phyloP scores from a whole-genome alignment of 495 filamentous ascomycete species.

The Podospora sp. region DNA sequence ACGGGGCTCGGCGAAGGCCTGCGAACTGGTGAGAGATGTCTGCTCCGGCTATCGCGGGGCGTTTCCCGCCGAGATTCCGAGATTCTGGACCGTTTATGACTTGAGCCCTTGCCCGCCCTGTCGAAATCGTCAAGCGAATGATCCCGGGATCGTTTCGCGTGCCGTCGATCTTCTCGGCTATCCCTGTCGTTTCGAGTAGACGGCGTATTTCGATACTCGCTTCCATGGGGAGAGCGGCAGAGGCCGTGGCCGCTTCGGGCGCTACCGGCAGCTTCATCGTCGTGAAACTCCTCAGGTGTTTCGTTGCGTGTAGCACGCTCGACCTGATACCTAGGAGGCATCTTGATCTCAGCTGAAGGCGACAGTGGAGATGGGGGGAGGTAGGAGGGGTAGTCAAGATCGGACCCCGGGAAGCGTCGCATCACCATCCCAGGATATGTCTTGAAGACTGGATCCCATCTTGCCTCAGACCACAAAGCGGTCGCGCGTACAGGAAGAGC shows the following conservation, averaged over 20 bases:
- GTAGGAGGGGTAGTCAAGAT: conserved; percentile 32
- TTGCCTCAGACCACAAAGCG: conserved; percentile 44
- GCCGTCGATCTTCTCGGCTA: background rate
- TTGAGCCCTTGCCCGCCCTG: conserved; percentile 13
- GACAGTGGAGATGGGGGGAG: conserved; percentile 28
- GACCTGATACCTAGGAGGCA: conserved; percentile 31
- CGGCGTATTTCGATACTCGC: background rate
- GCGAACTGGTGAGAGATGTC: conserved; percentile 15
- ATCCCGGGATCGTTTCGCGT: conserved; percentile 30
- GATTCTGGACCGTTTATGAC: conserved; percentile 23
- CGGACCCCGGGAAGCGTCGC: conserved; percentile 26
- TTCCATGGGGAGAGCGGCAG: conserved; percentile 2
- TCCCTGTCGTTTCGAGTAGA: conserved; percentile 14
- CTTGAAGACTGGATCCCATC: conserved; percentile 53
- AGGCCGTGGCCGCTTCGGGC: conserved; percentile 1
- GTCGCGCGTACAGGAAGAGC: conserved; percentile 44
- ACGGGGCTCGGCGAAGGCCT: conserved; percentile 16
- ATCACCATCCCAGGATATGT: conserved; percentile 34
- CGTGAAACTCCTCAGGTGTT: background rate
- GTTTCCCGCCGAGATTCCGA: conserved; percentile 1
- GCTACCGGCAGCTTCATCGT: background rate
- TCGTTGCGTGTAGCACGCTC: conserved; percentile 12
- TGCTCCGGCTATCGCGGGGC: conserved; percentile 1
- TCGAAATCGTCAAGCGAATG: conserved; percentile 3
- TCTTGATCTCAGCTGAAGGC: conserved; percentile 28